Evolutionary conservation across 1,284 basidiomycete species (phyloP).

Genomic region (Boletus albobrunnescens): DNA sequence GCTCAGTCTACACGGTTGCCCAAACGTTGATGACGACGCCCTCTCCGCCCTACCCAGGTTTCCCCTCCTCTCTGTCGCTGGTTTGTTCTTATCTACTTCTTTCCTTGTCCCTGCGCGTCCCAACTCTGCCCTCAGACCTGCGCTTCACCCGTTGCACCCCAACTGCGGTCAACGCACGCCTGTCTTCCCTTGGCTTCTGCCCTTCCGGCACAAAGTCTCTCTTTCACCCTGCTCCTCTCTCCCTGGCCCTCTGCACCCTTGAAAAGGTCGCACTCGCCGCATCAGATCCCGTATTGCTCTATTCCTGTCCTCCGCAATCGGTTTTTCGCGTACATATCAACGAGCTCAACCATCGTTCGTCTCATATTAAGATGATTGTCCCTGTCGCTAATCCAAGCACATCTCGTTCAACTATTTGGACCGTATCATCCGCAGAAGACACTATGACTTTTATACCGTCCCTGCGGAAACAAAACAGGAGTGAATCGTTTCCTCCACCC

Average conservation of each 20-base stretch:
- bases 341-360: constrained; percentile 6
- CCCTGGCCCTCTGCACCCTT: constrained; percentile 26
- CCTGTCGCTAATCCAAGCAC: background rate
- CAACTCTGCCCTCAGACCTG: constrained; percentile 20
- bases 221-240: constrained; percentile 27
- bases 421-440: constrained; percentile 11
- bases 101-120: constrained; percentile 2
- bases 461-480: constrained; percentile 2
- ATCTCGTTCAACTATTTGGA: constrained; percentile 2
- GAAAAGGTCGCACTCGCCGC: constrained; percentile 21
- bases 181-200: constrained; percentile 23
- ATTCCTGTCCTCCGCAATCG: constrained; percentile 26
- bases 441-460: constrained; percentile 23
- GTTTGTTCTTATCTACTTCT: constrained; percentile 30
- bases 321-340: constrained; percentile 29
- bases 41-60: constrained; percentile 36
- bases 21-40: constrained; percentile 34
- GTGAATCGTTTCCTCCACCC: background rate
- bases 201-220: constrained; percentile 22
- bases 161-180: constrained; percentile 11
- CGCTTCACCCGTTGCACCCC: constrained; percentile 32
- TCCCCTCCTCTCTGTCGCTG: constrained; percentile 42
- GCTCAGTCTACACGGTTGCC: constrained; percentile 41
- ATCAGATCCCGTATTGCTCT: constrained; percentile 22
- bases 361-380: constrained; percentile 1